A percentile compares a stretch with the other conserved stretches of the same genome.
Evolutionary conservation across 805 yeast species (phyloP).

Genomic region (Teunomyces panamensis): DNA sequence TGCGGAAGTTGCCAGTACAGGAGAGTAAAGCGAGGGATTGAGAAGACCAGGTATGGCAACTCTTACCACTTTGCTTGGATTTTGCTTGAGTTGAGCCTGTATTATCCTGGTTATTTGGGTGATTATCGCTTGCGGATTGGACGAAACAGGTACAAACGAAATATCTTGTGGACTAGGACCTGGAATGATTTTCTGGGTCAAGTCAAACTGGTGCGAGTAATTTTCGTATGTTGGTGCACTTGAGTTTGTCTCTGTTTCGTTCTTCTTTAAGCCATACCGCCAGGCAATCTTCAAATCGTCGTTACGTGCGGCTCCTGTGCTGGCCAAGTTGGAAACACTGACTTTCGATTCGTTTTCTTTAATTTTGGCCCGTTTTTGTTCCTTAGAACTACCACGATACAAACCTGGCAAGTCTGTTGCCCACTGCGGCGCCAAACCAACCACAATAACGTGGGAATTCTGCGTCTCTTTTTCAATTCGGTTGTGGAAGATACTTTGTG

Average conservation of each 20-base stretch:
- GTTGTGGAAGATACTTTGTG: slow-evolving; percentile 74
- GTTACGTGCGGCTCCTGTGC: slow-evolving; percentile 14
- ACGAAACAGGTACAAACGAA: slow-evolving; percentile 46
- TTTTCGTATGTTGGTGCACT: slow-evolving; percentile 40
- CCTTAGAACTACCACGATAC: slow-evolving; percentile 65
- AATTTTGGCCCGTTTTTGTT: slow-evolving; percentile 59
- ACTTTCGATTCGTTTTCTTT: slow-evolving; percentile 57
- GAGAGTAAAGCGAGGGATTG: slow-evolving; percentile 72
- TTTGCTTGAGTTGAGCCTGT: slow-evolving; percentile 31
- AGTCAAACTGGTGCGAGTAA: slow-evolving; percentile 69
- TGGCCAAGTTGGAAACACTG: slow-evolving; percentile 62
- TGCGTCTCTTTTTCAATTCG: slow-evolving; percentile 38
- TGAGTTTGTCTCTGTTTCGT: slow-evolving; percentile 8
- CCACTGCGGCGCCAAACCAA: slow-evolving; percentile 61
- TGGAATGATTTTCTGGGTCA: slow-evolving; percentile 68
- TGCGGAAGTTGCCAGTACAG: slow-evolving; percentile 42
- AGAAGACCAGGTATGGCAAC: slow-evolving; percentile 73
- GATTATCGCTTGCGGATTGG: slow-evolving; percentile 18
- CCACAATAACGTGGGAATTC: slow-evolving; percentile 56
- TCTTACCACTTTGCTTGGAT: slow-evolving; percentile 52
- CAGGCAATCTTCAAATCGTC: slow-evolving; percentile 83
- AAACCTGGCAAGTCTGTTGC: slow-evolving; percentile 72
- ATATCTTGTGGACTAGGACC: slow-evolving; percentile 63
- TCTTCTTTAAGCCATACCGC: slow-evolving; percentile 67
- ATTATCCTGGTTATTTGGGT: slow-evolving; percentile 43